These are phyloP conservation scores for Botrytis fragariae DNA, from an alignment of 2,329 filamentous ascomycete genomes.

Conservation along the genomic window DNA sequence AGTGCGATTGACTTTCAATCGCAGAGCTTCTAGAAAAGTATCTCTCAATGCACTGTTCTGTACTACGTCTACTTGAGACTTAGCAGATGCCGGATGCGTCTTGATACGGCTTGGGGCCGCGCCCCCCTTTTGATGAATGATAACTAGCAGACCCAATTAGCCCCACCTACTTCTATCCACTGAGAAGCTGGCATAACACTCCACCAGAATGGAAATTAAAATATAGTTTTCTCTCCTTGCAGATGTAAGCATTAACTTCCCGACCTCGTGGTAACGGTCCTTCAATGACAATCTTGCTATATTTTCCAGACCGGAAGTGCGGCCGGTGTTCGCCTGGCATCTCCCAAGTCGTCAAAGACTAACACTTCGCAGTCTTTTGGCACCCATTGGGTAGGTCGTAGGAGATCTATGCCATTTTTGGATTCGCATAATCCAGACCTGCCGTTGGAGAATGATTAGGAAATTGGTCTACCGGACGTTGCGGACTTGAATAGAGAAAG, in stretches of 20 bases:
- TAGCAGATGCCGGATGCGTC: not conserved
- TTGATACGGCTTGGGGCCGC: not conserved
- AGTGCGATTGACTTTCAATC: not conserved
- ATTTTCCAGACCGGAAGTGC: not conserved
- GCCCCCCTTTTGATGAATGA: not conserved
- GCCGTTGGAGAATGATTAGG: not conserved
- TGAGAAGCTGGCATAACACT: not conserved
- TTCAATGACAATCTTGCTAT: not conserved
- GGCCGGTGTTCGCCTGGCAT: not conserved
- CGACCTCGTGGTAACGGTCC: not conserved
- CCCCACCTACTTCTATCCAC: not conserved
- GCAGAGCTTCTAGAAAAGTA: not conserved
- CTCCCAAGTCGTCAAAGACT: not conserved
- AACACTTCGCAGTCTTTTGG: not conserved
- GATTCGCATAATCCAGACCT: not conserved
- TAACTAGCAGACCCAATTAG: not conserved
- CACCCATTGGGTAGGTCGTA: not conserved
- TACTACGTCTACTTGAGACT: not conserved
- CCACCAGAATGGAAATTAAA: not conserved
- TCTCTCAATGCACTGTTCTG: not conserved
- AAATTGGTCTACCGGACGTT: not conserved
- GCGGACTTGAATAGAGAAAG: not conserved
- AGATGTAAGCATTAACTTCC: not conserved
- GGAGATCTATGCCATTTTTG: not conserved
- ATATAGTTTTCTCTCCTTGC: not conserved